Conservation (phyloP, 2,329 filamentous ascomycete species). For the Aureobasidium melanogenum region DNA sequence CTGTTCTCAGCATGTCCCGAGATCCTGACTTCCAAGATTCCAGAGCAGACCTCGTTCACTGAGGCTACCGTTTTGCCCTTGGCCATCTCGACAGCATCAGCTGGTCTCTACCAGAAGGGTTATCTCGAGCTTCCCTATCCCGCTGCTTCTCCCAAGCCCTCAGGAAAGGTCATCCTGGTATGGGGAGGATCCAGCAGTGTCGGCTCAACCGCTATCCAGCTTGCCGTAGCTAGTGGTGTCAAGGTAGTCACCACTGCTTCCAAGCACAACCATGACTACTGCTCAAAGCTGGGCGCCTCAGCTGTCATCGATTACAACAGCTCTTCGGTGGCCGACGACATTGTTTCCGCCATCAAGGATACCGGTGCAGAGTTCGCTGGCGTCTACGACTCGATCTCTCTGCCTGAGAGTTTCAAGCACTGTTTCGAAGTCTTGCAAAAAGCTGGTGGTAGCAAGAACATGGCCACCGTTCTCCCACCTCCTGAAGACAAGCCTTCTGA, state of each 20-base stretch:
- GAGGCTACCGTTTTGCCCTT: constrained; percentile 36
- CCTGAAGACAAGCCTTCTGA: constrained; percentile 19
- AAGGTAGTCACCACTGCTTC: constrained; percentile 27
- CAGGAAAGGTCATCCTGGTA: constrained; percentile 31
- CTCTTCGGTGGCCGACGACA: constrained; percentile 27
- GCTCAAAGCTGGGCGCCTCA: constrained; percentile 23
- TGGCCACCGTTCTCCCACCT: constrained; percentile 14
- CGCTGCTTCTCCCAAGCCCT: constrained; percentile 22
- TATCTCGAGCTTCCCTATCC: constrained; percentile 33
- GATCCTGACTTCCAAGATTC: constrained; percentile 30
- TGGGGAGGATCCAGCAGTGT: constrained; percentile 31
- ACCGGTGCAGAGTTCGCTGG: constrained; percentile 32
- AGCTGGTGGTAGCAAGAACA: constrained; percentile 13
- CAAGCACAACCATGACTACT: constrained; percentile 26
- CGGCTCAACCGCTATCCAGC: constrained; percentile 26
- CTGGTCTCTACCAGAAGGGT: constrained; percentile 33
- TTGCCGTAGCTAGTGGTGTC: constrained; percentile 28
- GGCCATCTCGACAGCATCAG: constrained; percentile 35
- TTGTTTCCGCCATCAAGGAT: constrained; percentile 29
- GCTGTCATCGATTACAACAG: constrained; percentile 28
- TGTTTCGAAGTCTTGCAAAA: constrained; percentile 14
- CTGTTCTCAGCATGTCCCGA: constrained; percentile 26
- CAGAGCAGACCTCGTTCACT: constrained; percentile 29
- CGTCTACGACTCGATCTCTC: constrained; percentile 31
- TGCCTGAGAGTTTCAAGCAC: constrained; percentile 13